Conservation (phyloP, 495 filamentous ascomycete species). For the Neohortaea acidophila region DNA sequence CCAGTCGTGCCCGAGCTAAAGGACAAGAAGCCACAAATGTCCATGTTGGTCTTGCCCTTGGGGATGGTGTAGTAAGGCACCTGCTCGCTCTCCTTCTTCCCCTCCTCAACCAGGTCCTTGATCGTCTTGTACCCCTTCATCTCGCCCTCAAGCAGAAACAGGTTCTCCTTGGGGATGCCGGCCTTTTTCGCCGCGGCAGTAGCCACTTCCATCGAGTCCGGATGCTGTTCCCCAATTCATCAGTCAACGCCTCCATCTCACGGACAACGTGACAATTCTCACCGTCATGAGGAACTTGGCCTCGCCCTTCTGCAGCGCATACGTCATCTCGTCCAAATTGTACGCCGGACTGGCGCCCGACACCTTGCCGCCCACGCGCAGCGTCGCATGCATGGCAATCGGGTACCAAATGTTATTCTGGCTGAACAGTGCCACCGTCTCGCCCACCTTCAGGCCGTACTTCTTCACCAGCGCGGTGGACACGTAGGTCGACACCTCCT, state of each 20-base stretch:
- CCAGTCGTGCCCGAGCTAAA: conserved; percentile 42
- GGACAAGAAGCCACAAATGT: conserved; percentile 41
- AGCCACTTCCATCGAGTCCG: conserved; percentile 31
- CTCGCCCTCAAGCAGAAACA: conserved; percentile 42
- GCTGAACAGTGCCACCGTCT: conserved; percentile 41
- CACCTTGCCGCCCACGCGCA: conserved; percentile 36
- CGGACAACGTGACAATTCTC: too few relatives aligned
- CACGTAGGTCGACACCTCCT: conserved; percentile 35
- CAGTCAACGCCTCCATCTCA: too few relatives aligned
- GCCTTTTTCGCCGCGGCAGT: conserved; percentile 36
- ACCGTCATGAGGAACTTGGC: conserved; percentile 44
- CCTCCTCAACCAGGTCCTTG: conserved; percentile 34
- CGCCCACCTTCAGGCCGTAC: conserved; percentile 33
- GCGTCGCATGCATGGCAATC: conserved; percentile 39
- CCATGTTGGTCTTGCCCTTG: conserved; percentile 35
- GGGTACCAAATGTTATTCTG: conserved; percentile 46
- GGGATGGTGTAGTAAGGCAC: conserved; percentile 31
- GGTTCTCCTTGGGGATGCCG: conserved; percentile 34
- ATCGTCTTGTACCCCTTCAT: conserved; percentile 34
- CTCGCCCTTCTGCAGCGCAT: conserved; percentile 38
- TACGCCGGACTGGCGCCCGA: conserved; percentile 45
- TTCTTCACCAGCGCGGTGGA: conserved; percentile 40
- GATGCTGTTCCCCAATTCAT: too few relatives aligned
- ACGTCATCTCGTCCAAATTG: conserved; percentile 47
- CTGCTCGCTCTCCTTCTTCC: conserved; percentile 28